Conservation (phyloP, 148 eudicot species). For the Silene latifolia region DNA sequence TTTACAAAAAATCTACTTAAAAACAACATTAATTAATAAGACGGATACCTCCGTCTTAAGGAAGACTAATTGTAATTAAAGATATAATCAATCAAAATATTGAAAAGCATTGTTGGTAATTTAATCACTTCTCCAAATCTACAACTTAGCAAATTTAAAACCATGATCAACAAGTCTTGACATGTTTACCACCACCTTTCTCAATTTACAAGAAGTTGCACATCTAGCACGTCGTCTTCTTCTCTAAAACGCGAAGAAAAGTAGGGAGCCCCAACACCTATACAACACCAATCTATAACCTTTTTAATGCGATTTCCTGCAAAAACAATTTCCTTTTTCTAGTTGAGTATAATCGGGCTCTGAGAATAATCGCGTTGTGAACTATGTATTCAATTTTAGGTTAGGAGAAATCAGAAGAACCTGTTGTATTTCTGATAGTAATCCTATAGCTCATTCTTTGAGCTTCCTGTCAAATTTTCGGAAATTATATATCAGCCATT, state of each 20-base stretch:
- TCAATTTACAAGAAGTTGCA: slow-evolving; percentile 42
- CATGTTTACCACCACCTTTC: slow-evolving; percentile 16
- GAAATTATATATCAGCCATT: slow-evolving; percentile 15
- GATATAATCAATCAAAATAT: slow-evolving; percentile 13
- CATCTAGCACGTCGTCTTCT: slow-evolving; percentile 47
- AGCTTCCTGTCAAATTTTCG: slow-evolving; percentile 42
- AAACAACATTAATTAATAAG: neutral
- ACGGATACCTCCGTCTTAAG: neutral
- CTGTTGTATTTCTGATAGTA: slow-evolving; percentile 18
- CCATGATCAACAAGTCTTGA: slow-evolving; percentile 23
- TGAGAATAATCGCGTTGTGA: slow-evolving; percentile 31
- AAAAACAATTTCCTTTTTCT: slow-evolving; percentile 14
- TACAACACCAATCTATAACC: slow-evolving; percentile 46
- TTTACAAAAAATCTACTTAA: slow-evolving; percentile 13
- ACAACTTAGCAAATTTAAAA: slow-evolving; percentile 13
- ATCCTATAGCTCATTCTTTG: slow-evolving; percentile 61
- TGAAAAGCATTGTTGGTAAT: slow-evolving; percentile 18
- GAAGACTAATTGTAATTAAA: neutral
- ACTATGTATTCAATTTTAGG: slow-evolving; percentile 29
- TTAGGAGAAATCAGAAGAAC: slow-evolving; percentile 24
- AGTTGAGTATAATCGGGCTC: slow-evolving; percentile 22
- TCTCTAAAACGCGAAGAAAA: slow-evolving; percentile 85
- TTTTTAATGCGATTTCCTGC: slow-evolving; percentile 21
- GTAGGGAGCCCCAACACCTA: slow-evolving; percentile 59
- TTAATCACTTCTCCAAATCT: slow-evolving; percentile 18